Evolutionary conservation across 805 yeast genomes (phyloP).

Genomic region (Zygosaccharomyces bisporus): DNA sequence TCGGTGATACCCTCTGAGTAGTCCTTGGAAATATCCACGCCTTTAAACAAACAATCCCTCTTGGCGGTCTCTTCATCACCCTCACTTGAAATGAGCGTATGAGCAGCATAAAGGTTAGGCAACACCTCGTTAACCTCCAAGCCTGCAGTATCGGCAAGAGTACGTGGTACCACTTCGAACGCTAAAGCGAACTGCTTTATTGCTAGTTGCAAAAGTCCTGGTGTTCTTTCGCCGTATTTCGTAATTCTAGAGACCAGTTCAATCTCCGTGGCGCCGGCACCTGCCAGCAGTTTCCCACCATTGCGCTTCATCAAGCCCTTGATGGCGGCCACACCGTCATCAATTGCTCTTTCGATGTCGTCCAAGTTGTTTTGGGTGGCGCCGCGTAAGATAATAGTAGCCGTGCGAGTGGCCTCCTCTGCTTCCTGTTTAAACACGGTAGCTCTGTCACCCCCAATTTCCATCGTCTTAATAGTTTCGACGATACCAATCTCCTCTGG

Average conservation of each 20-base stretch:
- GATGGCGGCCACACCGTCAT: conserved; percentile 90
- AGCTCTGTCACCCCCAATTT: conserved; percentile 97
- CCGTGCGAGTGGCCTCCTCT: conserved; percentile 63
- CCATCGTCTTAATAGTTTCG: conserved; percentile 84
- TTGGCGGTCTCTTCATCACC: conserved; percentile 11
- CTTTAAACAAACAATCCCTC: conserved; percentile 40
- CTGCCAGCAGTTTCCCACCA: conserved; percentile 78
- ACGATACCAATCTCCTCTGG: conserved; percentile 90
- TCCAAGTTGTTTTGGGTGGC: conserved; percentile 93
- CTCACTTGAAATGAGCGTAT: conserved; percentile 42
- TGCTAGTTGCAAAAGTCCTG: conserved; percentile 89
- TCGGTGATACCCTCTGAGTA: conserved; percentile 65
- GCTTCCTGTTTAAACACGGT: conserved; percentile 82
- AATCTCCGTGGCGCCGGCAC: conserved; percentile 94
- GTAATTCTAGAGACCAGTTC: conserved; percentile 78
- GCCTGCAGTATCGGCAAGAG: conserved; percentile 92
- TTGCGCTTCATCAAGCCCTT: conserved; percentile 81
- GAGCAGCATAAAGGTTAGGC: conserved; percentile 85
- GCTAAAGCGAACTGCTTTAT: conserved; percentile 92
- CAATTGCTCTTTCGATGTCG: conserved; percentile 95
- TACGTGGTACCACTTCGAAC: conserved; percentile 89
- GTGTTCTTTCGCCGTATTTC: conserved; percentile 86
- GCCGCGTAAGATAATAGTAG: conserved; percentile 92
- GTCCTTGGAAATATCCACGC: conserved; percentile 79
- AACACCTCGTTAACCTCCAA: conserved; percentile 85